Conservation (phyloP, 306 rosid genomes). For the Ochetophila trinervis region DNA sequence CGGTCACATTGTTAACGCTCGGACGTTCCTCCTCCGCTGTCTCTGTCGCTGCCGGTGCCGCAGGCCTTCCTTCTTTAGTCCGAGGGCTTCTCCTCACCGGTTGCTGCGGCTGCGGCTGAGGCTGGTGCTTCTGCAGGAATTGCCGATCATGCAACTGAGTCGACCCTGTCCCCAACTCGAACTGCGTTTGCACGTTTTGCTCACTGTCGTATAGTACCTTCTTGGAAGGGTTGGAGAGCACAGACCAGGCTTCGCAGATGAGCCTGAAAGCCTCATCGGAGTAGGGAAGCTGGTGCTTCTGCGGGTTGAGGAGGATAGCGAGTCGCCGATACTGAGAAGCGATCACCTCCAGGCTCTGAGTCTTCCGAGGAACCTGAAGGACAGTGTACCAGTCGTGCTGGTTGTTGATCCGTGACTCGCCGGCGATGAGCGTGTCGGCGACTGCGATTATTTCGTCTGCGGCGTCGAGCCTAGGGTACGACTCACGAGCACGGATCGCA, state of each 20-base stretch:
- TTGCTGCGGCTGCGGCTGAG: slow-evolving; percentile 17
- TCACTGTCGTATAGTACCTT: slow-evolving; percentile 63
- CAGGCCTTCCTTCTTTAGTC: slow-evolving; percentile 25
- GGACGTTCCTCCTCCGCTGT: slow-evolving; percentile 39
- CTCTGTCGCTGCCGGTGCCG: not conserved
- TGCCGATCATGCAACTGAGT: slow-evolving; percentile 26
- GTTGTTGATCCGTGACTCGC: slow-evolving; percentile 55
- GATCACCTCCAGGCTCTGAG: slow-evolving; percentile 62
- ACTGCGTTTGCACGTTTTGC: slow-evolving; percentile 35
- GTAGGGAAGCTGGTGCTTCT: slow-evolving; percentile 48
- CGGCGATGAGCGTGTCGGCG: slow-evolving; percentile 71
- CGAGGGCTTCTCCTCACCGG: slow-evolving; percentile 34
- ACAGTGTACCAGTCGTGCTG: slow-evolving; percentile 62
- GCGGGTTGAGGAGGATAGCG: slow-evolving; percentile 63
- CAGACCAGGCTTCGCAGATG: slow-evolving; percentile 75
- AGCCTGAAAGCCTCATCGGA: slow-evolving; percentile 67
- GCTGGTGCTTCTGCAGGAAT: slow-evolving; percentile 24
- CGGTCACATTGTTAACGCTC: slow-evolving; percentile 39
- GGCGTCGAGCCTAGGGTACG: slow-evolving; percentile 67
- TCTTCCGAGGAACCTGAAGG: slow-evolving; percentile 56
- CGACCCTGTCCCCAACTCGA: slow-evolving; percentile 31
- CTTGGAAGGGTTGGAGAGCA: slow-evolving; percentile 57
- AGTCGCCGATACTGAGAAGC: slow-evolving; percentile 77
- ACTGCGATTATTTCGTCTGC: slow-evolving; percentile 63
- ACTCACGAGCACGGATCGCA: slow-evolving; percentile 82